Conservation (phyloP, 345 rosid genomes). For the Triadica sebifera region DNA sequence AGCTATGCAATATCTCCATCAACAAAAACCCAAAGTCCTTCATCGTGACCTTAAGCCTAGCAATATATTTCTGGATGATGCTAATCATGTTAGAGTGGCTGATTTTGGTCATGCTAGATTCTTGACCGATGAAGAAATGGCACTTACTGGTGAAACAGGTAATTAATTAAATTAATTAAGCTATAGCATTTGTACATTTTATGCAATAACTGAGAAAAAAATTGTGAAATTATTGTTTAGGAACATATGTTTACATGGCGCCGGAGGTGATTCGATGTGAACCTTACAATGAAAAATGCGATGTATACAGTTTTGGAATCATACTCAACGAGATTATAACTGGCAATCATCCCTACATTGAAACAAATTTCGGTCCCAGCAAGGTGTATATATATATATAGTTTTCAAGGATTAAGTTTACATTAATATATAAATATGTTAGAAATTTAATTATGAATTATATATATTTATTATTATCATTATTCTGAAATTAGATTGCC, state of each 20-base stretch:
- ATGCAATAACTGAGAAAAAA: no score
- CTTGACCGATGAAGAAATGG: slow-evolving; percentile 42
- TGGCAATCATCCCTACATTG: slow-evolving; percentile 45
- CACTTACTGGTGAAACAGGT: slow-evolving; percentile 66
- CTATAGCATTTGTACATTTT: no score
- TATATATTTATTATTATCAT: no score
- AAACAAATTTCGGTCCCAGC: slow-evolving; percentile 39
- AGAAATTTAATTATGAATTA: no score
- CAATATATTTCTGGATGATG: slow-evolving; percentile 55
- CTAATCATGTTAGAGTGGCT: slow-evolving; percentile 47
- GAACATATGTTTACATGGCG: slow-evolving; percentile 64
- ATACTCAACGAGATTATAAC: slow-evolving; percentile 54
- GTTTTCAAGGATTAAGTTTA: no score
- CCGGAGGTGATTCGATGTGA: slow-evolving; percentile 59
- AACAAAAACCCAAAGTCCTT: slow-evolving; percentile 54
- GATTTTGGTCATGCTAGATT: slow-evolving; percentile 68
- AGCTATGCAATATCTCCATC: slow-evolving; percentile 66
- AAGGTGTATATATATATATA: slow-evolving; percentile 32
- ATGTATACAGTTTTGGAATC: slow-evolving; percentile 52
- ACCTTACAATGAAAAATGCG: slow-evolving; percentile 61
- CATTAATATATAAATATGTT: neutral
- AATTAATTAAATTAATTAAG: neutral
- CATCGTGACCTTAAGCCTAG: slow-evolving; percentile 69
- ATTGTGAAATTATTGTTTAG: slow-evolving; percentile 12
- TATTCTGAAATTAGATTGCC: slow-evolving; percentile 40